phyloP scores from a whole-genome alignment of 352 stramenopile species.

The Pythium myriotylum region DNA sequence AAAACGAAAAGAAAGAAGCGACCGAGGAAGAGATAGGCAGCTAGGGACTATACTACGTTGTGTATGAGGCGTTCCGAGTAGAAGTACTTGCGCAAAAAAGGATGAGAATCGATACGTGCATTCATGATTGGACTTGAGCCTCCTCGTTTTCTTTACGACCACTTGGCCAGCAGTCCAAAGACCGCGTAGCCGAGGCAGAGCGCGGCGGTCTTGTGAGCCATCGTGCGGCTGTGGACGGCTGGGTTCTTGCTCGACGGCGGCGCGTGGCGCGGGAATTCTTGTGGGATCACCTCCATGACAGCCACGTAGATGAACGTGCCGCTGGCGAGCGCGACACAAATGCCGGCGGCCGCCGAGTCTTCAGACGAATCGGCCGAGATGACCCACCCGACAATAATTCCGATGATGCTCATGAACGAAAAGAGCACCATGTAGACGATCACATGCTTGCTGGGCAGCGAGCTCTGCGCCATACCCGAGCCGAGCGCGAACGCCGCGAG shows the following conservation, averaged over 20 bases:
- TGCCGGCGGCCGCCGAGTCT: conserved; percentile 46
- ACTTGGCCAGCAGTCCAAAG: conserved; percentile 80
- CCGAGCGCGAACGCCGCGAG: conserved; percentile 74
- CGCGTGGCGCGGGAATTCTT: conserved; percentile 68
- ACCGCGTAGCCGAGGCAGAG: conserved; percentile 71
- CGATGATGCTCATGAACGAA: conserved; percentile 60
- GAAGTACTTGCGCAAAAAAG: conserved; percentile 14
- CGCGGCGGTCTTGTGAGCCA: conserved; percentile 48
- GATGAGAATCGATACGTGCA: conserved; percentile 9
- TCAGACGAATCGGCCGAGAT: conserved; percentile 42
- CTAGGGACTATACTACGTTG: conserved; percentile 23
- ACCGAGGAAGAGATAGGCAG: background rate
- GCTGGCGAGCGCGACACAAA: conserved; percentile 69
- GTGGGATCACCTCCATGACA: conserved; percentile 86
- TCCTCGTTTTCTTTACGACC: conserved; percentile 41
- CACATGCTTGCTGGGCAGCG: conserved; percentile 46
- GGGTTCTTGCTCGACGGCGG: conserved; percentile 22
- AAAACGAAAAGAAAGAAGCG: background rate
- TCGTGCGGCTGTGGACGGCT: conserved; percentile 12
- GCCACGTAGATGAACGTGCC: conserved; percentile 87
- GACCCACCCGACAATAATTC: conserved; percentile 50
- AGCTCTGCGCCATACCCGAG: conserved; percentile 67
- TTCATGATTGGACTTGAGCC: conserved; percentile 15
- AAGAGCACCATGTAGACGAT: conserved; percentile 54
- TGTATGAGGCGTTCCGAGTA: conserved; percentile 28